phyloP scores from a whole-genome alignment of 768 basidiomycete genomes.

The Pleurotus ostreatus region DNA sequence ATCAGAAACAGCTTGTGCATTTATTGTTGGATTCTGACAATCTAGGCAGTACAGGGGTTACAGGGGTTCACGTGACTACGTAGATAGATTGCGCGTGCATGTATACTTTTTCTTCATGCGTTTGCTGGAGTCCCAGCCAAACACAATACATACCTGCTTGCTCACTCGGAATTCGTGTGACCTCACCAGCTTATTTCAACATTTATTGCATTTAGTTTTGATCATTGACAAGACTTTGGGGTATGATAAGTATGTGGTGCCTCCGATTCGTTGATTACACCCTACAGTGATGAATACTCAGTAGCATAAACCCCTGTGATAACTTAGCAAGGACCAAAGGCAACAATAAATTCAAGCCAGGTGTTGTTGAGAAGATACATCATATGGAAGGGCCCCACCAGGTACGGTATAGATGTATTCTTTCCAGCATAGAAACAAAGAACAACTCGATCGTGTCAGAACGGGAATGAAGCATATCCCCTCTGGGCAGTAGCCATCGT shows the following conservation, averaged over 20 bases:
- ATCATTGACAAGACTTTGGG: constrained; percentile 23
- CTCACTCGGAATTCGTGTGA: too few species aligned
- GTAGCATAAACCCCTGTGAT: constrained; percentile 28
- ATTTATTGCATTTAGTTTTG: constrained; percentile 19
- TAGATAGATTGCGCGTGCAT: too few species aligned
- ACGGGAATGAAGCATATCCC: constrained; percentile 29
- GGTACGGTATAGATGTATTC: background rate
- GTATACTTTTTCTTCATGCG: too few species aligned
- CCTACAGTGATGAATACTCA: background rate
- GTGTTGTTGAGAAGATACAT: constrained; percentile 18
- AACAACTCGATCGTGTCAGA: constrained; percentile 10
- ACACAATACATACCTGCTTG: too few species aligned
- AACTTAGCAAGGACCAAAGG: constrained; percentile 18
- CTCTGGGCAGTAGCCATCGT: constrained; percentile 32
- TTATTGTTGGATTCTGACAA: background rate
- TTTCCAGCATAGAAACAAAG: background rate
- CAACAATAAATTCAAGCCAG: constrained; percentile 21
- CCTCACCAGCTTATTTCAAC: too few species aligned
- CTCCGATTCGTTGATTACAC: background rate
- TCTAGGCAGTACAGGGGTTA: too few species aligned
- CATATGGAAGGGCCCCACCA: constrained; percentile 35
- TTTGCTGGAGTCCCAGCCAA: too few species aligned
- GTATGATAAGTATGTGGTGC: constrained; percentile 29
- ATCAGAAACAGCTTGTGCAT: too few species aligned
- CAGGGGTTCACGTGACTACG: too few species aligned